phyloP scores from a whole-genome alignment of 148 eudicot genomes.

The Rhododendron vialii region DNA sequence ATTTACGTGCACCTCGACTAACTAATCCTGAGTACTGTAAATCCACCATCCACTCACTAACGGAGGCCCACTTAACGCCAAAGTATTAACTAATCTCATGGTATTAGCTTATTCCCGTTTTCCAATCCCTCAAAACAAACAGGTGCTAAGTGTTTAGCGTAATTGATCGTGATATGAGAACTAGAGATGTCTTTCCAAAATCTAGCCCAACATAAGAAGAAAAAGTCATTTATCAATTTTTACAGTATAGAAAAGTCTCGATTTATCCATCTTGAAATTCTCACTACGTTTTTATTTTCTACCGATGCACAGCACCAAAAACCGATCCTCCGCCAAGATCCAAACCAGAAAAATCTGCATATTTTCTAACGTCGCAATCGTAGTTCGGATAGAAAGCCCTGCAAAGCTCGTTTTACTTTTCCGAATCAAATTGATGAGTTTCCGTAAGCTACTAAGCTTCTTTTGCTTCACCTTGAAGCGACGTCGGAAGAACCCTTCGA shows the following conservation, averaged over 20 bases:
- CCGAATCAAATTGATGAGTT: slow-evolving; percentile 29
- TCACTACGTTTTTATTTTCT: background rate
- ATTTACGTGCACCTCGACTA: too few relatives aligned
- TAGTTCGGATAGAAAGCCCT: slow-evolving; percentile 28
- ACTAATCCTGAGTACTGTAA: background rate
- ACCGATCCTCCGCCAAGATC: background rate
- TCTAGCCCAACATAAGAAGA: background rate
- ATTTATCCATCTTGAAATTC: background rate
- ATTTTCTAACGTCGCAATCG: background rate
- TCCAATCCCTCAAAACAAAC: too few relatives aligned
- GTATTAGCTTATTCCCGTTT: too few relatives aligned
- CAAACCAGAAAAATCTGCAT: background rate
- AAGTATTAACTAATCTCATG: too few relatives aligned
- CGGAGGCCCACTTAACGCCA: too few relatives aligned
- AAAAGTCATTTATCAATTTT: background rate
- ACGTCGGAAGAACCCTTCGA: slow-evolving; percentile 44
- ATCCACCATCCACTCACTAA: too few relatives aligned
- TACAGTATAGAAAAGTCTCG: background rate
- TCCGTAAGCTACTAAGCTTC: slow-evolving; percentile 56
- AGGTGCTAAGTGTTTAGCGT: too few relatives aligned
- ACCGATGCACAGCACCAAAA: background rate
- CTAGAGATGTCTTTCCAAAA: too few relatives aligned
- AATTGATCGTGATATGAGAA: too few relatives aligned
- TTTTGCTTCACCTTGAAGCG: slow-evolving; percentile 50
- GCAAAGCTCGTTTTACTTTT: slow-evolving; percentile 43